These are phyloP conservation scores for Suhomyces prunicola DNA, from an alignment of 805 yeast species.

Conservation along the genomic window DNA sequence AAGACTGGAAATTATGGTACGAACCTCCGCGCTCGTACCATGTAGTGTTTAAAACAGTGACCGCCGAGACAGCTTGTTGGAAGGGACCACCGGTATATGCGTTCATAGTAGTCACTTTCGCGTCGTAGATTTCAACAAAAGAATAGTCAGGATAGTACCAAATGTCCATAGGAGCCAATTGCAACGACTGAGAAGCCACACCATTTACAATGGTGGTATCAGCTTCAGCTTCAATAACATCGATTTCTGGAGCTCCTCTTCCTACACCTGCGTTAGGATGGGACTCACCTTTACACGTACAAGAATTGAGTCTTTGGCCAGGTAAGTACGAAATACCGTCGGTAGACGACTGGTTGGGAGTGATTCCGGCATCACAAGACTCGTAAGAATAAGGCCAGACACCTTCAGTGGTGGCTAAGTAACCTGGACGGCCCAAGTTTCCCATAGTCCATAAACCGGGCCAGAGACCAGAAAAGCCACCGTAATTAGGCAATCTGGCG, in stretches of 20 bases:
- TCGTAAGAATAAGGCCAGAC: slow-evolving; percentile 93
- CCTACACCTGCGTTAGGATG: slow-evolving; percentile 89
- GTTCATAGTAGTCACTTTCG: slow-evolving; percentile 73
- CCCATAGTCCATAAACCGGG: slow-evolving; percentile 97
- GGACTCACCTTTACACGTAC: slow-evolving; percentile 78
- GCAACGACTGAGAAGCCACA: slow-evolving; percentile 87
- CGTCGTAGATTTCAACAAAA: slow-evolving; percentile 70
- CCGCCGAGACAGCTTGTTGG: slow-evolving; percentile 91
- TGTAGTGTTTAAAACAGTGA: slow-evolving; percentile 68
- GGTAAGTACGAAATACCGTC: slow-evolving; percentile 87
- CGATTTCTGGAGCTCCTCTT: slow-evolving; percentile 96
- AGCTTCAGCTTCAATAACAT: slow-evolving; percentile 82
- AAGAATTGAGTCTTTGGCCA: slow-evolving; percentile 73
- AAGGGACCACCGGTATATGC: slow-evolving; percentile 89
- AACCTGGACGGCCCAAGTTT: slow-evolving; percentile 90
- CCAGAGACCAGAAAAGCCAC: slow-evolving; percentile 83
- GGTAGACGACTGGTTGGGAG: slow-evolving; percentile 85
- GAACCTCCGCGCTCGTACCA: slow-evolving; percentile 77
- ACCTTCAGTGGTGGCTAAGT: slow-evolving; percentile 81
- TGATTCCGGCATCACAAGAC: slow-evolving; percentile 88
- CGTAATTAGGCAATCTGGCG: slow-evolving; percentile 76
- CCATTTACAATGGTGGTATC: slow-evolving; percentile 53
- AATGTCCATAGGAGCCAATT: slow-evolving; percentile 89
- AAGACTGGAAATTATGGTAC: slow-evolving; percentile 58
- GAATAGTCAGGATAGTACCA: slow-evolving; percentile 93